Conservation (phyloP, 805 yeast genomes). For the Wickerhamomyces xylosicus region DNA sequence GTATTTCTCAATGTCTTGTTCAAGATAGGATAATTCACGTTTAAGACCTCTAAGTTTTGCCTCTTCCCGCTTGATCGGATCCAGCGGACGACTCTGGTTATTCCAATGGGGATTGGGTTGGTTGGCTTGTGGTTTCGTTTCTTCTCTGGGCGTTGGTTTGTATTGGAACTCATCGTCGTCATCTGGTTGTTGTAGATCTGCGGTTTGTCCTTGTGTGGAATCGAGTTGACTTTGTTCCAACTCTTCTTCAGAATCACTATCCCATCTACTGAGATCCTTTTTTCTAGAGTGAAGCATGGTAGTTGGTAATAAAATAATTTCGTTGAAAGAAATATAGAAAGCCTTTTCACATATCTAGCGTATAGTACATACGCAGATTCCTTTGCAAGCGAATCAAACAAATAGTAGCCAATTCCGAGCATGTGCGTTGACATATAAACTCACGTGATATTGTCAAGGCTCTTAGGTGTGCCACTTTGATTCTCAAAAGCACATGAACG, state of each 20-base stretch:
- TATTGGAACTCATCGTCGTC: constrained; percentile 15
- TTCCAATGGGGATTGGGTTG: too few relatives aligned
- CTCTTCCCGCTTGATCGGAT: constrained; percentile 29
- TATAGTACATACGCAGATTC: too few relatives aligned
- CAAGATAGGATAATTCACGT: constrained; percentile 37
- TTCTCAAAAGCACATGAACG: too few relatives aligned
- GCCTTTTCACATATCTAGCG: too few relatives aligned
- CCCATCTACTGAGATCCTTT: constrained; percentile 5
- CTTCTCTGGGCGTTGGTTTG: constrained; percentile 21
- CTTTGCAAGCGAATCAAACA: too few relatives aligned
- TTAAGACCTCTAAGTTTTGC: constrained; percentile 32
- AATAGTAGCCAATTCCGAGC: too few relatives aligned
- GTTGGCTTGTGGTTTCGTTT: constrained; percentile 2
- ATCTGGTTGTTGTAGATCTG: constrained; percentile 21
- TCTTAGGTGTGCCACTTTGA: too few relatives aligned
- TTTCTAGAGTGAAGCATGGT: background rate
- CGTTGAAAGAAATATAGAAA: too few relatives aligned
- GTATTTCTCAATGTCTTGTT: constrained; percentile 34
- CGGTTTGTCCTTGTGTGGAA: constrained; percentile 25
- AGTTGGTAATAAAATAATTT: too few relatives aligned
- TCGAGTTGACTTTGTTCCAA: constrained; percentile 10
- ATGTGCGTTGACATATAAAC: too few relatives aligned
- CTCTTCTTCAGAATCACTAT: constrained; percentile 25
- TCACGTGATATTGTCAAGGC: too few relatives aligned
- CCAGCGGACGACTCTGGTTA: too few relatives aligned